Conservation (phyloP, 495 filamentous ascomycete species). For the Penicillium pancosmium region DNA sequence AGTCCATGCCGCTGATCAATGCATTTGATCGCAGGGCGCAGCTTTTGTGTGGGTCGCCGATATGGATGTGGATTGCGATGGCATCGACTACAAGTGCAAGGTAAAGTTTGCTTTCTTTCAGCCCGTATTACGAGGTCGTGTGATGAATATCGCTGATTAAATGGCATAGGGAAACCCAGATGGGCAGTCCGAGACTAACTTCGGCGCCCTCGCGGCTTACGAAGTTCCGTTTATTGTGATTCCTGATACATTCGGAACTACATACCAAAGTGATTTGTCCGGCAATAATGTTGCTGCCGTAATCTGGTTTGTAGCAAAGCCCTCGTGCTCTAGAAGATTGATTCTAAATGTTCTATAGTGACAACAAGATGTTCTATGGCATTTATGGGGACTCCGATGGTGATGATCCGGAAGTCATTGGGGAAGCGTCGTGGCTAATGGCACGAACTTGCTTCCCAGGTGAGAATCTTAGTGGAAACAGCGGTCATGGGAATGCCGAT, state of each 20-base stretch:
- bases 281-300: constrained; percentile 44
- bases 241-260: constrained; percentile 32
- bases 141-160: neutral
- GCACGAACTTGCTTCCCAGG: constrained; percentile 43
- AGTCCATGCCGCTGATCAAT: neutral
- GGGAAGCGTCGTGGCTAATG: constrained; percentile 45
- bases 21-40: constrained; percentile 26
- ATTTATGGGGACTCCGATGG: constrained; percentile 43
- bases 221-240: constrained; percentile 45
- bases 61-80: constrained; percentile 48
- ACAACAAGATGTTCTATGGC: constrained; percentile 45
- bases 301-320: constrained; percentile 31
- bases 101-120: constrained; percentile 12
- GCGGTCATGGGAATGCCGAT: constrained; percentile 31
- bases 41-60: constrained; percentile 40
- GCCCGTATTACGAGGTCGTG: neutral
- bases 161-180: constrained; percentile 35
- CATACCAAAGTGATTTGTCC: constrained; percentile 26
- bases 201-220: constrained; percentile 41
- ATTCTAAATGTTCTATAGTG: constrained; percentile 9
- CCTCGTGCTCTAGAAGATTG: neutral
- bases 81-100: constrained; percentile 36
- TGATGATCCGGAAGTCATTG: constrained; percentile 37
- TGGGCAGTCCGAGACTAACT: constrained; percentile 36
- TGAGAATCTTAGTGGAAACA: constrained; percentile 36